Evolutionary conservation across 495 filamentous ascomycete species (phyloP), one percentile per base, ranked within the genome.

Genomic region (Astrothelium macrocarpum): DNA sequence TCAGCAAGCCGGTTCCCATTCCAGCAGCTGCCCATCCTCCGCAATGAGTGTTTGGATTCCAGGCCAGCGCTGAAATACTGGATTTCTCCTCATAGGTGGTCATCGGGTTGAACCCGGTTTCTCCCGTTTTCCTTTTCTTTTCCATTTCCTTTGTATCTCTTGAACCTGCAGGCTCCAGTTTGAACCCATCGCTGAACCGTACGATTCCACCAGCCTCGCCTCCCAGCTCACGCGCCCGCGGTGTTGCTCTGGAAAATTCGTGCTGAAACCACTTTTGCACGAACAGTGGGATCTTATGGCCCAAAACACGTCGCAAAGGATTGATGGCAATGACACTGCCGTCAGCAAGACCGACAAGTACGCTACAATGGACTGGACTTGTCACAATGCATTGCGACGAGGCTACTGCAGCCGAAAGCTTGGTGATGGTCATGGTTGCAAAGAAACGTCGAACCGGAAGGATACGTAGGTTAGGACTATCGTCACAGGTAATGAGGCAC

Each of bases 1-100:
- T 80, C 32, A 89, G 67, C 64, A 89, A 71, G 14, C 87, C 86
- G 72, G 79, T 82, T 5, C 79, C 85, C 75, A 82, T 75, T 5
- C 79, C 86, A 26, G 83, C 86, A 32, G 79, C 79, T 3, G 84
- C 84, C 87, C 85, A 89, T 7, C 81, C 85, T 10, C 85, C 85
- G 71, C 75, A 84, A 2, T 67, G 62, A 56, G 80, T 67, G 73
- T 88, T 88, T 32, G 82, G 81, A 71, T 88, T 89, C 87, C 87
- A 90, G n/a, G 77, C 77, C 20, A 87, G 69, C 18, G 73, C 68
- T 29, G 80, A 81, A 46, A 88, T 75, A 49, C 80, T 81, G 2
- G 79, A 80, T 53, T 77, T 74, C 70, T 85, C 82, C 58, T 89
- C 87, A 66, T 77, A 81, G 4, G 87, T 79, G 0, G 85, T 84